Evolutionary conservation across 2,329 filamentous ascomycete species (phyloP), one percentile per base, ranked within the genome.

Genomic region (Fusarium albosuccineum): DNA sequence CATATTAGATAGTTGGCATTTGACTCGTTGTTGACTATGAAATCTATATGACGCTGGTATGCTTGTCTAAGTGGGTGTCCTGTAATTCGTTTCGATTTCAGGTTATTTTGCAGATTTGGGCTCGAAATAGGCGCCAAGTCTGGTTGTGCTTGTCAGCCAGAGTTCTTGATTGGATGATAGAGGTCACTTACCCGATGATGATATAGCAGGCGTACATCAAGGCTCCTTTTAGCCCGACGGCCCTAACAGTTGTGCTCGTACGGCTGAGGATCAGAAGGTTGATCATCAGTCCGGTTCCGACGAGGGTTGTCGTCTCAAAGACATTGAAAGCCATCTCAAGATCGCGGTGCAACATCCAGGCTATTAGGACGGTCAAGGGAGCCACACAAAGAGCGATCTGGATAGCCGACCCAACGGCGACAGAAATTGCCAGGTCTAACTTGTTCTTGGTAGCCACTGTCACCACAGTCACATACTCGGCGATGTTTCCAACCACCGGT

Each of bases 241-340:
- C 65, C 55, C 73, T 73, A 2, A 92, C 83, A 66, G 90, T 91
- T 71, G 91, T 91, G 71, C 86, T 89, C 67, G 90, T 85, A 13
- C 91, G 91, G 70, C 92, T 90, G 29, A 91, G 83, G 55, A 93
- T 90, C n/a, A 93, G 80, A 70, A 92, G 89, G 76, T 92, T 92
- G 72, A 93, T 91, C 48, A 93, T 86, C 61, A 93, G 82, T 4
- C 91, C 89, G 3, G 85, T 87, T 5, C 91, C 86, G 72, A 93
- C 91, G 71, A 93, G 84, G 37, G 89, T 88, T 17, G 92, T 88
- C 1, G 91, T 92, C 79, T 93, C 91, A 74, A 93, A 93, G 36
- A 89, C 84, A 70, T 90, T 90, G 77, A 93, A 93, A 68, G 91
- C 90, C 49, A 93, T 82, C n/a, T 86, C 82, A 76, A 89, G 84